Conservation (phyloP, 495 filamentous ascomycete genomes). For the Pseudevernia furfuracea region DNA sequence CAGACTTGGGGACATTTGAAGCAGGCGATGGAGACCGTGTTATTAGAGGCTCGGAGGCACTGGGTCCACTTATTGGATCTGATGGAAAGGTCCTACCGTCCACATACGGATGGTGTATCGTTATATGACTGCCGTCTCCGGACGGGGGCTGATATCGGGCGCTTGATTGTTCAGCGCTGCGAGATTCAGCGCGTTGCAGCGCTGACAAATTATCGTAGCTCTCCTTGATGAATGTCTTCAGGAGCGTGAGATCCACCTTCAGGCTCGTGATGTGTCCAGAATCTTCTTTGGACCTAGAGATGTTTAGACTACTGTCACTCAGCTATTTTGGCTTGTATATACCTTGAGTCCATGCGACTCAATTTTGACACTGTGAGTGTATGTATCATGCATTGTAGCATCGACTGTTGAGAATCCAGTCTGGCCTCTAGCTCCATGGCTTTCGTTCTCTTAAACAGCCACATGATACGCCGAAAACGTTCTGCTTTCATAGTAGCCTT, state of each 20-base stretch:
- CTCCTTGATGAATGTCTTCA: slow-evolving; percentile 11
- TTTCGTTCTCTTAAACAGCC: slow-evolving; percentile 10
- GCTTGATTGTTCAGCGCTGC: background rate
- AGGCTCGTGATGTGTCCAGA: background rate
- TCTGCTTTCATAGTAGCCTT: background rate
- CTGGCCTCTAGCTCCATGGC: slow-evolving; percentile 5
- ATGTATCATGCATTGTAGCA: slow-evolving; percentile 7
- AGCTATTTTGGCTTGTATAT: background rate
- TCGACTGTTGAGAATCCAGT: slow-evolving; percentile 8
- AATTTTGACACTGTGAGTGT: slow-evolving; percentile 8
- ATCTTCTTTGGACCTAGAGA: slow-evolving; percentile 1
- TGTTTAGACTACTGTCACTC: background rate
- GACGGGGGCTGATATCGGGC: background rate
- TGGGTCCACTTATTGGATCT: background rate
- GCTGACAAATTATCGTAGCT: slow-evolving; percentile 1
- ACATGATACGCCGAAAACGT: background rate
- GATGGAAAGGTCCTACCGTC: background rate
- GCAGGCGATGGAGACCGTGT: background rate
- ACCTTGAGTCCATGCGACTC: slow-evolving; percentile 2
- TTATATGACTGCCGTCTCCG: background rate
- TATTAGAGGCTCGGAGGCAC: background rate
- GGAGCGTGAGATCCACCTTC: slow-evolving; percentile 1
- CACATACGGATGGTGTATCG: background rate
- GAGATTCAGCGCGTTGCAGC: background rate
- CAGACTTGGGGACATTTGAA: background rate